Conservation (phyloP, 805 yeast species). For the Kuraishia cidri region DNA sequence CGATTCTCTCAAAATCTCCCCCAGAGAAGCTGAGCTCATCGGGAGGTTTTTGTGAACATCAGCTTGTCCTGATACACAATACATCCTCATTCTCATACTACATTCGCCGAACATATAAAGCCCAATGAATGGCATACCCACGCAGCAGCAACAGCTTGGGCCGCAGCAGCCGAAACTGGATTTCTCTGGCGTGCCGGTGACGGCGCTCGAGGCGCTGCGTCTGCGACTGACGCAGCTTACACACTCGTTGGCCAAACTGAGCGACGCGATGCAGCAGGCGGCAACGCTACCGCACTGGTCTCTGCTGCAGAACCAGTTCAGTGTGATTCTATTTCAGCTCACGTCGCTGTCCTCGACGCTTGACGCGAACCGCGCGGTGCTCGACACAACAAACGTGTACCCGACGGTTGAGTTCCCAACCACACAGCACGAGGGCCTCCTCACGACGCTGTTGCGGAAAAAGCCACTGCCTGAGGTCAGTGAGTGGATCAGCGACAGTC, state of each 20-base stretch:
- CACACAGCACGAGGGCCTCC: slow-evolving; percentile 69
- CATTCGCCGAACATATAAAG: too few species aligned
- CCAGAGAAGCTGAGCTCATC: too few species aligned
- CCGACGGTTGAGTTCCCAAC: slow-evolving; percentile 85
- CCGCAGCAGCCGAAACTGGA: slow-evolving; percentile 1
- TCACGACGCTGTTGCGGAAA: slow-evolving; percentile 80
- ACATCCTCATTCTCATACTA: too few species aligned
- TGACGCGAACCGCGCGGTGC: slow-evolving; percentile 45
- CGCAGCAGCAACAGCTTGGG: too few species aligned
- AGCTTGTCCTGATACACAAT: too few species aligned
- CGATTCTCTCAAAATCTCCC: too few species aligned
- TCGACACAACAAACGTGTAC: slow-evolving; percentile 65
- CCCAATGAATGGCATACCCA: too few species aligned
- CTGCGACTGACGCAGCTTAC: slow-evolving; percentile 54
- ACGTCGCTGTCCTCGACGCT: slow-evolving; percentile 67
- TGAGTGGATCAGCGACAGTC: slow-evolving; percentile 56
- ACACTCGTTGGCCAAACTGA: slow-evolving; percentile 49
- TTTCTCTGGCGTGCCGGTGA: slow-evolving; percentile 39
- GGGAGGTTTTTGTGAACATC: too few species aligned
- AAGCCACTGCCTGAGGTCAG: slow-evolving; percentile 87
- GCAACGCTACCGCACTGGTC: slow-evolving; percentile 40
- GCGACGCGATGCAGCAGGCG: slow-evolving; percentile 38
- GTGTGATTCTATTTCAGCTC: slow-evolving; percentile 75
- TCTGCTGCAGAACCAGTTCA: slow-evolving; percentile 76
- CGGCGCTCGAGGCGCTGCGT: slow-evolving; percentile 53